Percentiles rank a stretch among this genome's conserved stretches.
Evolutionary conservation across 495 filamentous ascomycete species (phyloP).

Genomic region (Xylaria castorea): DNA sequence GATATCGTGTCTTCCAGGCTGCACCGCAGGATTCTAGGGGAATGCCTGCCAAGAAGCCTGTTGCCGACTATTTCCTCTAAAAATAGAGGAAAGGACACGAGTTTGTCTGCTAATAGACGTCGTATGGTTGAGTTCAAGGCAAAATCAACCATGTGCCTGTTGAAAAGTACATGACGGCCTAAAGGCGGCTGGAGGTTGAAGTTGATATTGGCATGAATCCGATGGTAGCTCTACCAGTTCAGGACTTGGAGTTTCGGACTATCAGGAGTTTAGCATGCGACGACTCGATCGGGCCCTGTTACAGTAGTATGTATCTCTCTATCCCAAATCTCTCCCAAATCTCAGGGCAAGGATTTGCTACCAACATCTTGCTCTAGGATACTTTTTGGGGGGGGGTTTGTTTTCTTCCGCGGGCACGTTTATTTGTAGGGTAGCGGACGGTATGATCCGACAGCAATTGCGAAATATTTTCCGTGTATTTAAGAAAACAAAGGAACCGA

Average conservation of each 20-base stretch:
- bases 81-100: not conserved
- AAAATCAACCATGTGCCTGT: not conserved
- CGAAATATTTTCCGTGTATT: constrained; percentile 19
- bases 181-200: not conserved
- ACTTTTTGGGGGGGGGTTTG: not conserved
- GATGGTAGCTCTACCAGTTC: not conserved
- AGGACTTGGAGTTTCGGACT: constrained; percentile 15
- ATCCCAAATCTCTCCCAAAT: too few relatives aligned
- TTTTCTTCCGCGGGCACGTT: not conserved
- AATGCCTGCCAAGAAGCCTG: constrained; percentile 98
- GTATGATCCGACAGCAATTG: not conserved
- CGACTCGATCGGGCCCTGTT: not conserved
- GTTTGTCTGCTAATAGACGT: not conserved
- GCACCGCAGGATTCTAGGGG: constrained; percentile 95
- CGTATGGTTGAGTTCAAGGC: not conserved
- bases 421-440: not conserved
- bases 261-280: constrained; percentile 18
- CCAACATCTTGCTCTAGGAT: not conserved
- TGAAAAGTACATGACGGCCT: not conserved
- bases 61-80: constrained; percentile 94
- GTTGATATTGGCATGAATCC: constrained; percentile 2
- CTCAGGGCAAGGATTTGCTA: not conserved
- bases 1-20: constrained; percentile 96
- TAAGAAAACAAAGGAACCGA: constrained; percentile 11
- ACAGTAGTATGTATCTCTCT: not conserved